Base-by-base conservation (phyloP, 306 rosid genomes). In the Senna tora region DNA sequence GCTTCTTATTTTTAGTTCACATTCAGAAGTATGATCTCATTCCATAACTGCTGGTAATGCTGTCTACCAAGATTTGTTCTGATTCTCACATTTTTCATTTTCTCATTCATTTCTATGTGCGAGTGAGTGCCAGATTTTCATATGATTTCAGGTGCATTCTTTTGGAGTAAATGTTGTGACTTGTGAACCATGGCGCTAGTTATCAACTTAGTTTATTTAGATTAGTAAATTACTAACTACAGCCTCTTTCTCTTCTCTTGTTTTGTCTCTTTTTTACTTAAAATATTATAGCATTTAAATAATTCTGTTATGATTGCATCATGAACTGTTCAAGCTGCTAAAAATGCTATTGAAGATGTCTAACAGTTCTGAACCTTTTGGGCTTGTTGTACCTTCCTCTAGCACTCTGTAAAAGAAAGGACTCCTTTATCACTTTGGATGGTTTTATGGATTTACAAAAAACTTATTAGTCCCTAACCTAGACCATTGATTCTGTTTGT, bases 401-500 rank as follows among this genome's bases (percentile, higher is more conserved):
- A 36, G 15, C n/a, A n/a, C 67, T 55, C 7, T 25, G 8, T 19
- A 33, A 60, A 28, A 60, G 46, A n/a, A n/a, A 60, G n/a, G 52
- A 19, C 25, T 42, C 20, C 69, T 15, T 59, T 59, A 41, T 42
- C 52, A 64, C 11, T 5, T 20, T 64, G n/a, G 20, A 38, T 42
- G 53, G 4, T 13, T 41, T 43, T 64, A 16, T 41, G 69, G 55
- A 65, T n/a, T n/a, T n/a, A n/a, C n/a, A n/a, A n/a, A n/a, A 65
- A 10, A 2, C 13, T 42, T 33, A 2, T n/a, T n/a, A 13, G 45
- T 33, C 25, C 46, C 50, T 46, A 10, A 65, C 25, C 16, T 65
- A 7, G 22, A 45, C n/a, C n/a, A 13, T 25, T 28, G 25, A 28
- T 22, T 41, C 56, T 43, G 55, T 32, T 10, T 53, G 33, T 17